These are phyloP conservation scores for Russula abietina DNA, from an alignment of 768 basidiomycete species.

Conservation along the genomic window DNA sequence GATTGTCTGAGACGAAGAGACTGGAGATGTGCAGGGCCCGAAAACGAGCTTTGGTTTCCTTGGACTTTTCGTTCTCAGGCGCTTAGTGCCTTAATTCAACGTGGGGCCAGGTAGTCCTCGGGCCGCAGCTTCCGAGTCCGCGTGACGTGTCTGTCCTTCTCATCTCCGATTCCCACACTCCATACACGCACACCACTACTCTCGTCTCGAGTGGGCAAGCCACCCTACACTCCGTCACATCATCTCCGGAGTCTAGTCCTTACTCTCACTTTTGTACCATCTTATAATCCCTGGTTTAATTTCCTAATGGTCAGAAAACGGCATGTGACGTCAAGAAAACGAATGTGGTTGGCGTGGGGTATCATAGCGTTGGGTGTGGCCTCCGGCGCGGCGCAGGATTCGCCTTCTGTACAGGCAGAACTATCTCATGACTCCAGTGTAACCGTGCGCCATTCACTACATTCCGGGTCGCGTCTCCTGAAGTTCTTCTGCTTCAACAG, in stretches of 20 bases:
- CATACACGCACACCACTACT: background rate
- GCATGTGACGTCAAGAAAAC: constrained; percentile 25
- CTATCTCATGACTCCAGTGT: constrained; percentile 12
- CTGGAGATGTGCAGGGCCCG: background rate
- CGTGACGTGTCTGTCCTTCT: constrained; percentile 13
- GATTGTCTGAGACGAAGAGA: background rate
- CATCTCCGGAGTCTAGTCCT: background rate
- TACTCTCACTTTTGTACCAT: background rate
- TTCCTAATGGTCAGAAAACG: constrained; percentile 13
- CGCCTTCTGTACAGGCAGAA: constrained; percentile 12
- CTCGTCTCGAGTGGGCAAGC: background rate
- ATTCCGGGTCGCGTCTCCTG: background rate
- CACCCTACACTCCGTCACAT: background rate
- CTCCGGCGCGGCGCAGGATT: constrained; percentile 25
- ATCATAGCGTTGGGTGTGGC: constrained; percentile 29
- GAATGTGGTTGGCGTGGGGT: constrained; percentile 31
- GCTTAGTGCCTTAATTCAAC: constrained; percentile 4
- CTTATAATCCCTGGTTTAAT: background rate
- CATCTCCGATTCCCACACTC: background rate
- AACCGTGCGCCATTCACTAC: background rate
- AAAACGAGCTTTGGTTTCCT: background rate
- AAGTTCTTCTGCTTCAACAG: background rate
- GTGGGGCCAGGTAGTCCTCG: constrained; percentile 25
- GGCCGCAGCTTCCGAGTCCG: background rate
- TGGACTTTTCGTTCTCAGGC: background rate